These are phyloP conservation scores for Collybiopsis confluens DNA, from an alignment of 768 basidiomycete species.

Conservation along the genomic window DNA sequence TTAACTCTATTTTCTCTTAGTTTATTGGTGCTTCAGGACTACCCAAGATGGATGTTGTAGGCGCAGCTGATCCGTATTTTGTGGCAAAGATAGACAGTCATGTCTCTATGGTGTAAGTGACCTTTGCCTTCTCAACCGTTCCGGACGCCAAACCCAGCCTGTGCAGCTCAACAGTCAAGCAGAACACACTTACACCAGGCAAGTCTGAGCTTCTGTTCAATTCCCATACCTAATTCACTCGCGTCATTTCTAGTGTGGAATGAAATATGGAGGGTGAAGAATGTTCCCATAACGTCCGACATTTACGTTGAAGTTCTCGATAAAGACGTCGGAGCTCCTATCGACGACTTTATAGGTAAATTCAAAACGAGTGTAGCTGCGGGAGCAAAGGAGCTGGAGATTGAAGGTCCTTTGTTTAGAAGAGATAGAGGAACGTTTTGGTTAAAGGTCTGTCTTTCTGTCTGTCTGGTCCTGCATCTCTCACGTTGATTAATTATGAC, in stretches of 20 bases:
- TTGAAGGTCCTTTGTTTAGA: constrained; percentile 48
- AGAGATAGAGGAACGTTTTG: constrained; percentile 60
- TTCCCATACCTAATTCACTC: no score
- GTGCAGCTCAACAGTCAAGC: constrained; percentile 60
- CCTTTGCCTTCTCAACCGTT: neutral
- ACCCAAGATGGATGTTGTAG: constrained; percentile 67
- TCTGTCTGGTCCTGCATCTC: neutral
- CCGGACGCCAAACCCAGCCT: neutral
- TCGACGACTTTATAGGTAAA: constrained; percentile 63
- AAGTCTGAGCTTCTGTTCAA: no score
- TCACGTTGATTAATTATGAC: neutral
- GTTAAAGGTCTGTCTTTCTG: constrained; percentile 48
- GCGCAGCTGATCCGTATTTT: constrained; percentile 68
- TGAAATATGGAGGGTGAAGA: constrained; percentile 68
- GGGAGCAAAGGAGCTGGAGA: constrained; percentile 61
- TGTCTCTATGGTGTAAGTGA: constrained; percentile 58
- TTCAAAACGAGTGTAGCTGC: constrained; percentile 48
- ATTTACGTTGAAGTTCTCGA: constrained; percentile 58
- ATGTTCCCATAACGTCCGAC: constrained; percentile 59
- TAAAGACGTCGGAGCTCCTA: constrained; percentile 55
- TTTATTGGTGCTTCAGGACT: constrained; percentile 71
- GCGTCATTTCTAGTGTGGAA: no score
- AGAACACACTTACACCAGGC: constrained; percentile 48
- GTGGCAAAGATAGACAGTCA: constrained; percentile 60
- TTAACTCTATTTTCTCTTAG: no score